These are phyloP conservation scores for Pleodorina starrii DNA, from an alignment of 139 green algal genomes.

Conservation along the genomic window DNA sequence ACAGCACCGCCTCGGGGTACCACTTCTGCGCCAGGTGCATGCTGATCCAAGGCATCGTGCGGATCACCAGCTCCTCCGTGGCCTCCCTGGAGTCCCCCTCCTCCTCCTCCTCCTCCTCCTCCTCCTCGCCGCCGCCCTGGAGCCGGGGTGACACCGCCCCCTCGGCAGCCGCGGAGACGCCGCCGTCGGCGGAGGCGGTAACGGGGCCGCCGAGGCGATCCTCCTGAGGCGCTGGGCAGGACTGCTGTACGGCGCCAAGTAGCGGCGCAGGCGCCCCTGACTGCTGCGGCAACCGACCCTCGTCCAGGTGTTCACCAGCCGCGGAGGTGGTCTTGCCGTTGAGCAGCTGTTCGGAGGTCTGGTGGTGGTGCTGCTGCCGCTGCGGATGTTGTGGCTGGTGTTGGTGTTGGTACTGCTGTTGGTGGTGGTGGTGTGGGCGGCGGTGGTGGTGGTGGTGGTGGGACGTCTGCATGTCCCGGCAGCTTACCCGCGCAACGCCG, in stretches of 20 bases:
- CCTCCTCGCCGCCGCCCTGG: too few relatives aligned
- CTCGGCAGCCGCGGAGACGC: too few relatives aligned
- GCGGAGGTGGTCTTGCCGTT: not conserved
- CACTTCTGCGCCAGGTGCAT: conserved; percentile 7
- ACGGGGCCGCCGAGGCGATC: not conserved
- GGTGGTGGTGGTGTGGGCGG: too few relatives aligned
- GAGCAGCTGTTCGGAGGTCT: not conserved
- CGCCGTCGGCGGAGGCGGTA: not conserved
- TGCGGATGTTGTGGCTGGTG: too few relatives aligned
- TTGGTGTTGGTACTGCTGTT: too few relatives aligned
- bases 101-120: too few relatives aligned
- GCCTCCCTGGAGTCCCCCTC: not conserved
- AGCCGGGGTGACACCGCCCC: too few relatives aligned
- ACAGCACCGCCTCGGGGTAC: not conserved
- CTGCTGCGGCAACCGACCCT: too few relatives aligned
- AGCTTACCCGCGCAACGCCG: too few relatives aligned
- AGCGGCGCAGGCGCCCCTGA: not conserved
- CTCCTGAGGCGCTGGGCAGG: not conserved
- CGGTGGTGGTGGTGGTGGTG: too few relatives aligned
- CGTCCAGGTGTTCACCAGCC: not conserved
- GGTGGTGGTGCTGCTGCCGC: not conserved
- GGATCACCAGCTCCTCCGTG: conserved; percentile 22
- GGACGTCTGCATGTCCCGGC: too few relatives aligned
- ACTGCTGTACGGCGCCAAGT: not conserved
- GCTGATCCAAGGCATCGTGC: conserved; percentile 30